Evolutionary conservation across 306 rosid species (phyloP).

Genomic region (Castanea mollissima): DNA sequence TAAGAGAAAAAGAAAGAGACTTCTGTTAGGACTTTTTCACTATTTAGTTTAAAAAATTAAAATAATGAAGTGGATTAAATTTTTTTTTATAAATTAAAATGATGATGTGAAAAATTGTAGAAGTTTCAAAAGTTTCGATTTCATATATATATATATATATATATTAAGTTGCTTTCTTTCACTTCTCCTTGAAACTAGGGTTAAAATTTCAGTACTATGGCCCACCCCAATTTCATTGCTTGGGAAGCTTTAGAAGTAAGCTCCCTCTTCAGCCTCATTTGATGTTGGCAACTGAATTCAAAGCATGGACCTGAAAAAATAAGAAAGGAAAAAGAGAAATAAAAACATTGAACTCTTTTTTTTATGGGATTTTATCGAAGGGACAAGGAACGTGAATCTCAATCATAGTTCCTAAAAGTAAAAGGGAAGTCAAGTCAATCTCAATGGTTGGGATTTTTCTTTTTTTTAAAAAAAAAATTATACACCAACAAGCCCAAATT

Average conservation of each 20-base stretch:
- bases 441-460: background rate
- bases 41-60: too few species aligned
- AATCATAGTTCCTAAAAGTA: background rate
- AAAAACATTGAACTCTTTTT: too few species aligned
- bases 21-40: too few species aligned
- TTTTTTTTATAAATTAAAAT: too few species aligned
- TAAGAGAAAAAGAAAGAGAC: too few species aligned
- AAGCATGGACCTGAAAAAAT: background rate
- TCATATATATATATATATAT: too few species aligned
- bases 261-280: background rate
- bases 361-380: too few species aligned
- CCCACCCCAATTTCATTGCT: background rate
- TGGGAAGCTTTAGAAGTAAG: background rate
- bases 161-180: background rate
- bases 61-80: too few species aligned
- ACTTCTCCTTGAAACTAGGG: background rate
- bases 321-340: background rate
- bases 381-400: background rate
- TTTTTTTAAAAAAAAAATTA: too few species aligned
- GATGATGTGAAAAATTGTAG: too few species aligned
- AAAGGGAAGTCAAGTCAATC: background rate
- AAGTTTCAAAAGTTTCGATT: too few species aligned
- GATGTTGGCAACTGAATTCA: background rate
- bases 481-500: background rate
- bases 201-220: background rate